phyloP scores from a whole-genome alignment of 257 asterid species.

The Parsonsia alboflavescens region DNA sequence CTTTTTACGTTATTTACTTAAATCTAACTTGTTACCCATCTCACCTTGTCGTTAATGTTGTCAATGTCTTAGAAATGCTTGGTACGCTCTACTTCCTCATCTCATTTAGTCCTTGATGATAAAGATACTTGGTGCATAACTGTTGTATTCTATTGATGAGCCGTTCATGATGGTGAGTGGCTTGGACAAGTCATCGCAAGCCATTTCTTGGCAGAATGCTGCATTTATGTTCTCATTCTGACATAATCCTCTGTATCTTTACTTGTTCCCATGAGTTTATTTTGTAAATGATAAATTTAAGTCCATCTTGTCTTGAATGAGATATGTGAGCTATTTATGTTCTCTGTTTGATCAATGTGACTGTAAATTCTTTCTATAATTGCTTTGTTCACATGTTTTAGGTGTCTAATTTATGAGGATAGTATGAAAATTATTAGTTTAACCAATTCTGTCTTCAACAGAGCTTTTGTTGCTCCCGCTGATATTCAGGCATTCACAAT shows the following conservation, averaged over 20 bases:
- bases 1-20: no score
- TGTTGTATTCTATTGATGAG: not conserved
- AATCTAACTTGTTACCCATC: not conserved
- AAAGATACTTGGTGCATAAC: not conserved
- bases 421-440: not conserved
- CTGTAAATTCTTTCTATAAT: not conserved
- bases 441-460: conserved; percentile 31
- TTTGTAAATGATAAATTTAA: not conserved
- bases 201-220: not conserved
- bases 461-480: conserved; percentile 90
- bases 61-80: not conserved
- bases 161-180: not conserved
- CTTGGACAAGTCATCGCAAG: not conserved
- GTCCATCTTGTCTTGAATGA: not conserved
- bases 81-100: not conserved
- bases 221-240: not conserved
- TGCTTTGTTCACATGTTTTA: conserved; percentile 4
- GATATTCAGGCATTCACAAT: conserved; percentile 72
- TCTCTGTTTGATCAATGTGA: not conserved
- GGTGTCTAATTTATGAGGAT: not conserved
- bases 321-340: not conserved
- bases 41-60: not conserved
- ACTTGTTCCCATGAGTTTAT: not conserved
- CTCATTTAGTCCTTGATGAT: not conserved
- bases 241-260: not conserved